Percentiles rank a stretch among this genome's conserved stretches.
These are phyloP conservation scores for Arachnomyces sp. DNA, from an alignment of 2,329 filamentous ascomycete species.

Conservation along the genomic window DNA sequence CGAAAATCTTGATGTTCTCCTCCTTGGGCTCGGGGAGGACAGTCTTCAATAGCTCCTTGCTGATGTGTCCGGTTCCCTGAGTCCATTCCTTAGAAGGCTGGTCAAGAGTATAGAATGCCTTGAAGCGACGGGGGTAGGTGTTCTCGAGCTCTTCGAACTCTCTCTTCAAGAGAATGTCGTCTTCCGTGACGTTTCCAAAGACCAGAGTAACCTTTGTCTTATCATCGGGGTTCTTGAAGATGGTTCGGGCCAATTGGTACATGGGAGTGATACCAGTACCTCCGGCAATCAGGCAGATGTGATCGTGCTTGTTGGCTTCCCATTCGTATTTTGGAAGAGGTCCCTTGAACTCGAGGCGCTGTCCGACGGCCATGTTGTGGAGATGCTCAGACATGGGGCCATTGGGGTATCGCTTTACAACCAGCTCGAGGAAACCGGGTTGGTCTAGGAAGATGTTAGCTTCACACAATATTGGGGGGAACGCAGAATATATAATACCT, in stretches of 20 bases:
- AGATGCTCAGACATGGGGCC: slow-evolving; percentile 90
- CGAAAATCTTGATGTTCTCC: slow-evolving; percentile 91
- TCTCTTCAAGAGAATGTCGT: slow-evolving; percentile 84
- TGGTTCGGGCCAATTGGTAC: slow-evolving; percentile 86
- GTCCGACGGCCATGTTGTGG: slow-evolving; percentile 72
- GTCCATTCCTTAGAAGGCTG: slow-evolving; percentile 71
- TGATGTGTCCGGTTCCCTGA: slow-evolving; percentile 72
- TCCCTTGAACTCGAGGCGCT: slow-evolving; percentile 86
- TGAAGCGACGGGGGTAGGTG: slow-evolving; percentile 89
- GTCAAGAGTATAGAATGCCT: slow-evolving; percentile 88
- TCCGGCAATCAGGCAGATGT: slow-evolving; percentile 66
- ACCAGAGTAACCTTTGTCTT: slow-evolving; percentile 96
- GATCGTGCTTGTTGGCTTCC: slow-evolving; percentile 84
- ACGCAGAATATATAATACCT: slow-evolving; percentile 36
- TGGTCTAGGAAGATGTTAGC: slow-evolving; percentile 45
- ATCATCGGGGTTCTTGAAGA: slow-evolving; percentile 94
- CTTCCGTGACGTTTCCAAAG: slow-evolving; percentile 81
- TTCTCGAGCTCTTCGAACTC: slow-evolving; percentile 86
- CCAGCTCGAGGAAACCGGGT: slow-evolving; percentile 74
- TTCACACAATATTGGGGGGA: background rate
- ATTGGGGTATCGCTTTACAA: slow-evolving; percentile 85
- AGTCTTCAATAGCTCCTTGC: slow-evolving; percentile 87
- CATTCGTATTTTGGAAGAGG: slow-evolving; percentile 91
- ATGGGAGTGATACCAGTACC: slow-evolving; percentile 96
- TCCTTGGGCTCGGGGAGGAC: slow-evolving; percentile 87